Conservation (phyloP, 441 rosid genomes). For the Aquilaria agallochum region DNA sequence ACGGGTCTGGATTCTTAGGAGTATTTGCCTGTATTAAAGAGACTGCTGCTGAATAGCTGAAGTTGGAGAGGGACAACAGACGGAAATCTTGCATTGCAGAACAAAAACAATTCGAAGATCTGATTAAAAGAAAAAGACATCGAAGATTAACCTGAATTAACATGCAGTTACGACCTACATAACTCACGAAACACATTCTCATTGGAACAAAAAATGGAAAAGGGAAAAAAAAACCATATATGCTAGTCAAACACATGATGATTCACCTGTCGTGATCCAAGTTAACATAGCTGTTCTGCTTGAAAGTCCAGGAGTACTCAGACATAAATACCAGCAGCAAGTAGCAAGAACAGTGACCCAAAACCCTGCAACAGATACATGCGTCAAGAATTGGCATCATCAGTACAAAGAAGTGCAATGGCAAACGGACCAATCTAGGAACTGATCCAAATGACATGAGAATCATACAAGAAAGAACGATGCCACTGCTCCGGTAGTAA, state of each 20-base stretch:
- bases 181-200: neutral
- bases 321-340: slow-evolving; percentile 77
- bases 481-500: slow-evolving; percentile 71
- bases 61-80: too few species aligned
- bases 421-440: neutral
- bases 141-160: neutral
- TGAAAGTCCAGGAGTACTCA: slow-evolving; percentile 22
- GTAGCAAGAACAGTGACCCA: slow-evolving; percentile 81
- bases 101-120: too few species aligned
- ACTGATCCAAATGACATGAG: neutral
- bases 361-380: slow-evolving; percentile 59
- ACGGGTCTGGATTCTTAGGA: too few species aligned
- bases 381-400: neutral
- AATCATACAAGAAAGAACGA: slow-evolving; percentile 77
- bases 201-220: slow-evolving; percentile 11
- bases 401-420: too few species aligned
- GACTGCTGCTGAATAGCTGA: too few species aligned
- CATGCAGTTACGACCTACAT: neutral
- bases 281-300: slow-evolving; percentile 14
- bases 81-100: too few species aligned
- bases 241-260: slow-evolving; percentile 11
- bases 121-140: neutral
- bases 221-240: slow-evolving; percentile 2
- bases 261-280: slow-evolving; percentile 4
- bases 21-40: too few species aligned